Base-by-base conservation (phyloP, 73 alveolate species). In the Uronychia setigera region DNA sequence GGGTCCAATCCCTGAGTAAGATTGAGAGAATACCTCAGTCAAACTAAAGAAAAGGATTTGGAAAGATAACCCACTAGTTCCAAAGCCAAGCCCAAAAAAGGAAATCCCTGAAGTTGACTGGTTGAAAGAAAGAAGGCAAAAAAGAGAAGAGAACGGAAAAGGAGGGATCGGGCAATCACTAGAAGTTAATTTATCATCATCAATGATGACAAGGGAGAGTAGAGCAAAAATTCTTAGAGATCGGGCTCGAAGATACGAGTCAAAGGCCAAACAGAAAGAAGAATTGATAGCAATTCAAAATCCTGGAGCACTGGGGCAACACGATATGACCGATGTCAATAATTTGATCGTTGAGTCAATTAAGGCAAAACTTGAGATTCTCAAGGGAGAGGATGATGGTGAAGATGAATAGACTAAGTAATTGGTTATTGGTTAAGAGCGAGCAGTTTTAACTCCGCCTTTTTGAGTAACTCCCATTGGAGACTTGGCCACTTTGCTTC, bases 1-100 rank as follows among this genome's bases (percentile, higher is more conserved):
- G 32, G 31, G 32, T 33, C 77, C 82, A 31, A 58, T 76, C 29
- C 31, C 32, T 78, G 77, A 31, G 81, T 35, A 26, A 9, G n/a
- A 30, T 57, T 1, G 89, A 34, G 13, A 82, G 34, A 57, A 57
- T 32, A 60, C 80, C 19, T 9, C 74, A 11, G 32, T 27, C 0
- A 80, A 75, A 35, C 59, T 35, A 46, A 60, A 79, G 9, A 80
- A 33, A 35, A 58, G 83, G 26, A 78, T 88, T 1, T 88, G 94
- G 94, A 87, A 87, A 34, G 94, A 88, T 1, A 88, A 88, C 78
- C 90, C 94, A 14, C 32, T 88, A 60, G 77, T 34, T 13, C 94
- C 94, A 1, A 81, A 82, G 35, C 89, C 88, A 28, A 31, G 60
- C 27, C 81, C 77, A n/a, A 87, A 87, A 82, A 80, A 81, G 80